These are phyloP conservation scores for Agaricales sp. DNA, from an alignment of 1,284 basidiomycete genomes.

Conservation along the genomic window DNA sequence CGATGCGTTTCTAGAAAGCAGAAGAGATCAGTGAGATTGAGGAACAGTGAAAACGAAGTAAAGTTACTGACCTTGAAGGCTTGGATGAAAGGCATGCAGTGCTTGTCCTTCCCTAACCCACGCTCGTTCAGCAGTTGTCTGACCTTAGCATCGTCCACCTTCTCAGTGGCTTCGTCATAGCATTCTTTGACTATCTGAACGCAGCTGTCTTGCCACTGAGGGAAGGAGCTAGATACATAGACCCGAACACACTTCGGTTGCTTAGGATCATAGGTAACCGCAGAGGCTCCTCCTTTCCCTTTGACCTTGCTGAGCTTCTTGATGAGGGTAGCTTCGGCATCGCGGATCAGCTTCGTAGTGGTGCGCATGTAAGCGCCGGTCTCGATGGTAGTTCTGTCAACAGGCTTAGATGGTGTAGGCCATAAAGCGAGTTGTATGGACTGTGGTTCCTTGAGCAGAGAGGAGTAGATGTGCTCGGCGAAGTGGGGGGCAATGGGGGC, in stretches of 20 bases:
- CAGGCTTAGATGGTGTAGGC: slow-evolving; percentile 52
- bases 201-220: slow-evolving; percentile 86
- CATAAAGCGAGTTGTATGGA: slow-evolving; percentile 80
- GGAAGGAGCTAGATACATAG: slow-evolving; percentile 87
- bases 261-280: slow-evolving; percentile 64
- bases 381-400: slow-evolving; percentile 59
- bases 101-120: slow-evolving; percentile 95
- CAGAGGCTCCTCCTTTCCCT: slow-evolving; percentile 31
- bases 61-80: slow-evolving; percentile 66
- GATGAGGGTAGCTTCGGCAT: slow-evolving; percentile 72
- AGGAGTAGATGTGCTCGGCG: slow-evolving; percentile 84
- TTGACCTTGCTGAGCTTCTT: slow-evolving; percentile 70
- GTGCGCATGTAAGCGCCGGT: slow-evolving; percentile 78
- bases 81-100: slow-evolving; percentile 92
- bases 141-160: slow-evolving; percentile 81
- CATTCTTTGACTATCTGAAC: slow-evolving; percentile 69
- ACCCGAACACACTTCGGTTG: slow-evolving; percentile 81
- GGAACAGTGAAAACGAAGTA: slow-evolving; percentile 2
- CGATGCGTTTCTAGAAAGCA: slow-evolving; percentile 67
- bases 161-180: slow-evolving; percentile 49
- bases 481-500: slow-evolving; percentile 93
- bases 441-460: slow-evolving; percentile 62
- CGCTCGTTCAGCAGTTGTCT: slow-evolving; percentile 58
- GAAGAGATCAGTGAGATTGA: slow-evolving; percentile 2
- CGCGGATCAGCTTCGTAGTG: slow-evolving; percentile 83